Base-by-base conservation (phyloP, 2,329 filamentous ascomycete species). In the Colletotrichum cuscutae region DNA sequence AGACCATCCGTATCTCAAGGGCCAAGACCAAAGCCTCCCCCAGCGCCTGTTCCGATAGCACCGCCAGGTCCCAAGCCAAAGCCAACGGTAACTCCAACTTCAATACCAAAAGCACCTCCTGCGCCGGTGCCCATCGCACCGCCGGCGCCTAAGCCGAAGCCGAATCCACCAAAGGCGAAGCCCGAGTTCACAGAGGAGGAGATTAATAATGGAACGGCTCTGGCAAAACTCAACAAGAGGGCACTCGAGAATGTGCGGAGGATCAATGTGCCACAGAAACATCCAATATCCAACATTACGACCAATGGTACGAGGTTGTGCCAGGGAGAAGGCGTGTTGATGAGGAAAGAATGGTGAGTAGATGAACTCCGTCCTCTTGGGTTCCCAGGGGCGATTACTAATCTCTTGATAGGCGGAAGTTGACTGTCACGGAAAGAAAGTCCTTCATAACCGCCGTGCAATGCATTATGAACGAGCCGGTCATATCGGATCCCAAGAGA, bases 381-480 rank as follows among this genome's bases (percentile, higher is more conserved):
- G 42, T 9, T n/a, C 42, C 19, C 8, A 49, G 19, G 4, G 19
- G 3, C 19, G 42, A 1, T 8, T 32, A 8, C 22, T 67, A 13
- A 67, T 12, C 3, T 1, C 8, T 13, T 26, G 1, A 1, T 1
- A 76, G 78, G 78, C 65, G 77, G 28, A 70, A 73, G 13, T 75
- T 79, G 1, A 69, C 77, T 24, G 73, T 62, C 1, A 42, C 42
- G 9, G 71, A 78, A 32, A 76, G 77, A 12, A 77, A 75, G 52
- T 67, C 73, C 0, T 80, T 78, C 71, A 75, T 79, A 57, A 62
- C 69, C 2, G 79, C 79, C 8, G 78, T 81, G 11, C 74, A 77
- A 32, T 81, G 79, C 56, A 69, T 81, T 5, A 76, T 76, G 66
- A 66, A 63, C 15, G 76, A 77, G 61, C 78, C 79, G 13, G 67